Percentiles rank a stretch among this genome's conserved stretches.
Evolutionary conservation across 2,329 filamentous ascomycete genomes (phyloP).

Genomic region (Penicillium italicum): DNA sequence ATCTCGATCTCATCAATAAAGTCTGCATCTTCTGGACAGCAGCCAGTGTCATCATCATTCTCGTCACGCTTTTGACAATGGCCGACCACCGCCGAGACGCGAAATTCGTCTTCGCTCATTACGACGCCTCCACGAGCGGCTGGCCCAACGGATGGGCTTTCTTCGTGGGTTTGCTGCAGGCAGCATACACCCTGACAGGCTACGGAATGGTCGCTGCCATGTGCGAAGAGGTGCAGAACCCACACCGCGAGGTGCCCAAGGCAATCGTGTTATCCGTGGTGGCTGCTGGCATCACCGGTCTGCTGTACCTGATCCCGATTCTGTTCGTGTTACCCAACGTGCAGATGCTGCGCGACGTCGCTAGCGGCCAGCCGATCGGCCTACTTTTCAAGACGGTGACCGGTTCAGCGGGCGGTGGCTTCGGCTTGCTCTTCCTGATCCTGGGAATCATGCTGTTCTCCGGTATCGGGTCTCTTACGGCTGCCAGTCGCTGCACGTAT

Average conservation of each 20-base stretch:
- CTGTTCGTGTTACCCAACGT: conserved; percentile 73
- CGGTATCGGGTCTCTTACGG: conserved; percentile 70
- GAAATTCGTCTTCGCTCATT: conserved; percentile 65
- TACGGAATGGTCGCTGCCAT: conserved; percentile 70
- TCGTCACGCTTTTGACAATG: conserved; percentile 61
- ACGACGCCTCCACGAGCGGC: conserved; percentile 61
- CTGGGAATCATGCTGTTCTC: conserved; percentile 75
- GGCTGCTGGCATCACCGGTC: conserved; percentile 62
- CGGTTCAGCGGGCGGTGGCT: conserved; percentile 67
- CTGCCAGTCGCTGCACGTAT: conserved; percentile 70
- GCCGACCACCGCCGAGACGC: conserved; percentile 55
- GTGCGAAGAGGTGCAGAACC: conserved; percentile 69
- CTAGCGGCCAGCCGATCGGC: conserved; percentile 72
- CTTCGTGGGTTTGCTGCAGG: conserved; percentile 67
- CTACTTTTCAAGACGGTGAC: conserved; percentile 72
- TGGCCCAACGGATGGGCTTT: conserved; percentile 70
- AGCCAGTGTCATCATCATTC: conserved; percentile 63
- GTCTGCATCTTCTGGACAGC: conserved; percentile 71
- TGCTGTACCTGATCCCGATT: conserved; percentile 68
- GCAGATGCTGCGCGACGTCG: conserved; percentile 58
- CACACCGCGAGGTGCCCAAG: conserved; percentile 65
- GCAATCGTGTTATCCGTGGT: conserved; percentile 68
- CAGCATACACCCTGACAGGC: conserved; percentile 49
- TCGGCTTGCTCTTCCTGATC: conserved; percentile 71
- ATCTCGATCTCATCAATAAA: conserved; percentile 67